Base-by-base conservation (phyloP, 768 basidiomycete genomes). In the Cyclocybe aegerita region DNA sequence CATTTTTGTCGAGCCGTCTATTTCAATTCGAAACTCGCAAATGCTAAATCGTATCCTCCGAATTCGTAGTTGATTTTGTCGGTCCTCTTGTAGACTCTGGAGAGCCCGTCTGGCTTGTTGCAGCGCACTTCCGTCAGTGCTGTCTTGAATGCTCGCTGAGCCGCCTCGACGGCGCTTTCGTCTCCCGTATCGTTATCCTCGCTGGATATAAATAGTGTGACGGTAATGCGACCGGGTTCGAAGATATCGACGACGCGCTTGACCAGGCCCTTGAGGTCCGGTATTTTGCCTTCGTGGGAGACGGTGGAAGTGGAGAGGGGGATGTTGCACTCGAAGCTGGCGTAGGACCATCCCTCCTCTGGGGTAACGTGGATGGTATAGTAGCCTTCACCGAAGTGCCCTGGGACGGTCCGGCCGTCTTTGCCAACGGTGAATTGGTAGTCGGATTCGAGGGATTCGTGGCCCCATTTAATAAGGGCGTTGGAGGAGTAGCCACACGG, bases 1-100 rank as follows among this genome's bases (percentile, higher is more conserved):
- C 23, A 23, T 23, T 11, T 44, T 39, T 45, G 29, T 43, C 44
- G 23, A 39, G 39, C 35, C 47, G 39, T 53, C 55, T 45, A 68
- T 50, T 60, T 60, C 41, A 72, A 63, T 68, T 92, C 88, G 68
- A 93, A 94, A 65, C 85, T 92, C 36, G 92, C 88, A 66, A 93
- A 94, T 11, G 91, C 91, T 53, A 94, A 75, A 65, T 92, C 90
- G 65, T 94, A 94, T 46, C 87, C 93, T 40, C 90, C 90, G 65
- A 98, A 93, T 67, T 96, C 94, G 74, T 99, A 99, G 66, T 96
- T 93, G 67, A 99, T 98, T 71, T 96, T 92, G 74, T 98, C 97
- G 43, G 90, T 95, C 57, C 94, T 76, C 58, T 75, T 83, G 70
- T 95, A 98, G 10, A 60, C 68, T 56, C 61, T 55, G 17, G 43